Evolutionary conservation across 2,329 filamentous ascomycete genomes (phyloP).

Genomic region (Davidsoniella neocaledoniae): DNA sequence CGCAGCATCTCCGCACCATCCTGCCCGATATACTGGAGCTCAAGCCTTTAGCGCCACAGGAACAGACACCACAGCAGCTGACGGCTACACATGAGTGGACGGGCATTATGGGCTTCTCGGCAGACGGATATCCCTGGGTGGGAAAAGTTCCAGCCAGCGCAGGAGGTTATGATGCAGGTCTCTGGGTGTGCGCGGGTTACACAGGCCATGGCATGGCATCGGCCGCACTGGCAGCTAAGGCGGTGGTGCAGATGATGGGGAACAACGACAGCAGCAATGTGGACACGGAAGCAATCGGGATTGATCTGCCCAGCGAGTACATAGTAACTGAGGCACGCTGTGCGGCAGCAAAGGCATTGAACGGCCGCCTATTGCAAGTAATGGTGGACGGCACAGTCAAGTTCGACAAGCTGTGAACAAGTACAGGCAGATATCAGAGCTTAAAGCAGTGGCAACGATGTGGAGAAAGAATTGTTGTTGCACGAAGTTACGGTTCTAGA

Average conservation of each 20-base stretch:
- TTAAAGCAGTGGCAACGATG: too few relatives aligned
- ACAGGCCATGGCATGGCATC: constrained; percentile 67
- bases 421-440: too few relatives aligned
- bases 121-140: constrained; percentile 54
- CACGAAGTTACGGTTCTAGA: too few relatives aligned
- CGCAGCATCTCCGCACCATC: constrained; percentile 35
- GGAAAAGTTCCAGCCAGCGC: constrained; percentile 41
- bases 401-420: background rate
- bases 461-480: too few relatives aligned
- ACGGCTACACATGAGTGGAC: constrained; percentile 51
- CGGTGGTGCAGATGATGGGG: constrained; percentile 43
- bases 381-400: constrained; percentile 6
- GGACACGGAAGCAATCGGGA: constrained; percentile 17
- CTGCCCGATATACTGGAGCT: constrained; percentile 28
- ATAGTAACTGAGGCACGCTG: constrained; percentile 21
- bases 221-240: constrained; percentile 48
- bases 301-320: constrained; percentile 29
- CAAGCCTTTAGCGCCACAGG: constrained; percentile 18
- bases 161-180: constrained; percentile 30
- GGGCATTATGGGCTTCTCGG: constrained; percentile 62
- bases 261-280: constrained; percentile 16
- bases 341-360: background rate
- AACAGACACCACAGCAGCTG: constrained; percentile 25
- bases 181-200: constrained; percentile 51
- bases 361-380: background rate